A percentile compares a stretch with the other conserved stretches of the same genome.
phyloP scores from a whole-genome alignment of 2,329 filamentous ascomycete genomes.

The Penicillium italicum region DNA sequence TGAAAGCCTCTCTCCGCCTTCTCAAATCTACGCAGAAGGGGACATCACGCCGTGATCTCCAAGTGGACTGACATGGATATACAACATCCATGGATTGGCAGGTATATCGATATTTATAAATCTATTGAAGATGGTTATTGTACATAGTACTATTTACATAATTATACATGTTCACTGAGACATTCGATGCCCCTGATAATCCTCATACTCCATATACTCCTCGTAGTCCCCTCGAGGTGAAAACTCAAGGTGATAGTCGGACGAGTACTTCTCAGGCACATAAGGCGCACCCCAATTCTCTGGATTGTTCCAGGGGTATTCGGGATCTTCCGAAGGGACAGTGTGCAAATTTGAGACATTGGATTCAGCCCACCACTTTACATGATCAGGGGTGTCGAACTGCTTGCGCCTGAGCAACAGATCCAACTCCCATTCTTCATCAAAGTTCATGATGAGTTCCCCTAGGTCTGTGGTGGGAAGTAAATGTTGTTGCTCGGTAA shows the following conservation, averaged over 20 bases:
- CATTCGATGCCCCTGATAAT: not conserved
- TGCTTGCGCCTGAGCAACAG: constrained; percentile 7
- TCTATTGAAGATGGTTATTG: not conserved
- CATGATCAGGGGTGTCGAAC: constrained; percentile 1
- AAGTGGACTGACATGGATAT: not conserved
- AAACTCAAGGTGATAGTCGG: constrained; percentile 5
- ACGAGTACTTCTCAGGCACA: constrained; percentile 1
- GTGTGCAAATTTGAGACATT: not conserved
- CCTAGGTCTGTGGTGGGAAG: constrained; percentile 5
- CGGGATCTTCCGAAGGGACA: constrained; percentile 6
- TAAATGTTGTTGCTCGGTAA: not conserved
- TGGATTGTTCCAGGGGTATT: constrained; percentile 3
- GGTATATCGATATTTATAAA: not conserved
- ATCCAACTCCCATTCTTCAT: constrained; percentile 25
- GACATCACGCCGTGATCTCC: constrained; percentile 1
- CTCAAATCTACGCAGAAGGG: constrained; percentile 6
- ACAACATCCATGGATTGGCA: not conserved
- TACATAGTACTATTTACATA: constrained; percentile 5
- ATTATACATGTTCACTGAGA: constrained; percentile 3
- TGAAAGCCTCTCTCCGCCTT: constrained; percentile 23
- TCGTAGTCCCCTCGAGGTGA: not conserved
- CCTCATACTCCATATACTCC: constrained; percentile 1
- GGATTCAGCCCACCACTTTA: constrained; percentile 12
- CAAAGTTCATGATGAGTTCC: constrained; percentile 15
- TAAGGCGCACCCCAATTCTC: constrained; percentile 12